These are phyloP conservation scores for Hirsutella thompsonii DNA, from an alignment of 2,329 filamentous ascomycete species.

Conservation along the genomic window DNA sequence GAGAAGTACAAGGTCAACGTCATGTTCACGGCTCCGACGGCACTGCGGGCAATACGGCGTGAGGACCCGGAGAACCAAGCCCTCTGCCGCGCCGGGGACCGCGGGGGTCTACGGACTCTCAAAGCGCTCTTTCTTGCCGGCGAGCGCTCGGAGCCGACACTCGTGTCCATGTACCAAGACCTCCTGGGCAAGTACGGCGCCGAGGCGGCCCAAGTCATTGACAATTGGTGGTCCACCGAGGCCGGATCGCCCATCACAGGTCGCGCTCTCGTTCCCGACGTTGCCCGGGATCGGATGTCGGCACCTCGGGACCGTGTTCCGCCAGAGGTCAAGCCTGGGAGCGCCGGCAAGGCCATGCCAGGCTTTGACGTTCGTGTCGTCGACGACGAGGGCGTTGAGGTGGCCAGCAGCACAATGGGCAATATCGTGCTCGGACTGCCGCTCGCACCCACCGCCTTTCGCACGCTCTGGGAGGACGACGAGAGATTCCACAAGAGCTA, in stretches of 20 bases:
- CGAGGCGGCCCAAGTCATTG: conserved; percentile 40
- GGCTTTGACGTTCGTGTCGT: conserved; percentile 82
- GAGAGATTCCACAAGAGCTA: conserved; percentile 80
- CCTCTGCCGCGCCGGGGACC: conserved; percentile 49
- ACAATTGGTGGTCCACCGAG: conserved; percentile 52
- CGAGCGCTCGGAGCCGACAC: conserved; percentile 77
- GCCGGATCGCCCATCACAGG: conserved; percentile 46
- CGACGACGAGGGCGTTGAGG: conserved; percentile 63
- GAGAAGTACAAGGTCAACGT: conserved; percentile 76
- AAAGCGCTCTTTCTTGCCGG: conserved; percentile 74
- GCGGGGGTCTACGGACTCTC: conserved; percentile 59
- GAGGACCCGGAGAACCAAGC: conserved; percentile 66
- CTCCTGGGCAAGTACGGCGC: conserved; percentile 56
- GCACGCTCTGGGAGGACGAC: conserved; percentile 75
- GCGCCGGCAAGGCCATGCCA: conserved; percentile 81
- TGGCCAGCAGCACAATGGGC: conserved; percentile 65
- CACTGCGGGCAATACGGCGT: conserved; percentile 73
- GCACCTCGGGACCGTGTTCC: conserved; percentile 22
- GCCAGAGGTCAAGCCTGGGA: conserved; percentile 63
- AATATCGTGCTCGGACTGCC: conserved; percentile 82
- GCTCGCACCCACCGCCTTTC: conserved; percentile 74
- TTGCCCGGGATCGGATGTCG: conserved; percentile 39
- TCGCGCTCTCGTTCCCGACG: conserved; percentile 41
- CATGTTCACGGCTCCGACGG: conserved; percentile 78
- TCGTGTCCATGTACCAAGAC: conserved; percentile 68